phyloP scores from a whole-genome alignment of 2,329 filamentous ascomycete genomes.

The Claviceps capensis region DNA sequence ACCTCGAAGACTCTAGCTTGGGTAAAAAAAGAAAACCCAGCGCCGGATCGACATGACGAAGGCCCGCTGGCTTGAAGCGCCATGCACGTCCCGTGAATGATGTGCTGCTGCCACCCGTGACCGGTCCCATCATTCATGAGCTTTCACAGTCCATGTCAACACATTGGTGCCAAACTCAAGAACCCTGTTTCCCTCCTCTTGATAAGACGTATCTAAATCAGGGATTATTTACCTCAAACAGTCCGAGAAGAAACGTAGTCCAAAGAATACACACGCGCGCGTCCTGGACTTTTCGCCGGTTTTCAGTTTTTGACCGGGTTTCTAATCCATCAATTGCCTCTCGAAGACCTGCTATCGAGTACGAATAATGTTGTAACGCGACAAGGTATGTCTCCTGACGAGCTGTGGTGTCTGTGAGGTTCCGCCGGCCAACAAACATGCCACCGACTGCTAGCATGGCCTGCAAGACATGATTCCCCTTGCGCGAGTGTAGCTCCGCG shows the following conservation, averaged over 20 bases:
- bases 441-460: conserved; percentile 17
- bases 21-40: conserved; percentile 6
- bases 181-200: neutral
- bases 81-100: conserved; percentile 4
- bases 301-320: neutral
- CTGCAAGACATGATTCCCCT: conserved; percentile 9
- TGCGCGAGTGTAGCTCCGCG: conserved; percentile 5
- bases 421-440: neutral
- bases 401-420: neutral
- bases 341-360: conserved; percentile 13
- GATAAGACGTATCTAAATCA: no score
- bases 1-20: conserved; percentile 17
- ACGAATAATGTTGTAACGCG: conserved; percentile 15
- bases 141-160: neutral
- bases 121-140: conserved; percentile 5
- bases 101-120: conserved; percentile 5
- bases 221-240: conserved; percentile 18
- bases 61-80: conserved; percentile 4
- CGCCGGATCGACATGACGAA: neutral
- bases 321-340: conserved; percentile 5
- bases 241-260: conserved; percentile 19
- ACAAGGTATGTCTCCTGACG: neutral
- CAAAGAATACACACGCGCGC: conserved; percentile 13
- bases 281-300: neutral
- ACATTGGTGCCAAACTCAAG: neutral